A percentile compares a stretch with the other conserved stretches of the same genome.
Conservation (phyloP, 2,329 filamentous ascomycete genomes). For the Trichoderma atrobrunneum region DNA sequence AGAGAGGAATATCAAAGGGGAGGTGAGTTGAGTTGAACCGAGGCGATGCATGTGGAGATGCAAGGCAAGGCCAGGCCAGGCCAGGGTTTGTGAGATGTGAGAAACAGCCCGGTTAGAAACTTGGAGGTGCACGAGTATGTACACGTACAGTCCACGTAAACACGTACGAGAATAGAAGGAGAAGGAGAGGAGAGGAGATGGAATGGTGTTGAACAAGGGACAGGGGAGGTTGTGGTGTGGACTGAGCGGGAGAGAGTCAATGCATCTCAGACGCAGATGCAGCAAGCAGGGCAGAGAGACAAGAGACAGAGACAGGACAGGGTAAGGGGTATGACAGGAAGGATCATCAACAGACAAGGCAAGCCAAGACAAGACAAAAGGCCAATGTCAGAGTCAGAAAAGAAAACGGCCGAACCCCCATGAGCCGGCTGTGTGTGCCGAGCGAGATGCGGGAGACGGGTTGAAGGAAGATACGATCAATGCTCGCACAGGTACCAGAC, state of each 20-base stretch:
- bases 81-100: neutral
- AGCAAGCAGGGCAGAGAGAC: slow-evolving; percentile 1
- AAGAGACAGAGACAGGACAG: slow-evolving; percentile 12
- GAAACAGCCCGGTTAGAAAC: too few relatives aligned
- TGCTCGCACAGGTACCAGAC: neutral
- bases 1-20: neutral
- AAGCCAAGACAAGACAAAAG: neutral
- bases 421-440: neutral
- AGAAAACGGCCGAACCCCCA: neutral
- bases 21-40: neutral
- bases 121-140: neutral
- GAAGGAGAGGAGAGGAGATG: neutral
- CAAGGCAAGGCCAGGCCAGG: neutral
- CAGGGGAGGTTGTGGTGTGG: neutral
- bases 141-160: neutral
- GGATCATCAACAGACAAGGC: neutral
- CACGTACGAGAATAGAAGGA: neutral
- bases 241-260: neutral
- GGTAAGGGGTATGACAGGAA: neutral
- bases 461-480: neutral
- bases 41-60: neutral
- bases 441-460: neutral
- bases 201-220: neutral
- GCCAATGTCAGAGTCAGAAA: neutral
- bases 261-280: neutral